Evolutionary conservation across 805 yeast species (phyloP).

Genomic region (Vanderwaltozyma yarrowii): DNA sequence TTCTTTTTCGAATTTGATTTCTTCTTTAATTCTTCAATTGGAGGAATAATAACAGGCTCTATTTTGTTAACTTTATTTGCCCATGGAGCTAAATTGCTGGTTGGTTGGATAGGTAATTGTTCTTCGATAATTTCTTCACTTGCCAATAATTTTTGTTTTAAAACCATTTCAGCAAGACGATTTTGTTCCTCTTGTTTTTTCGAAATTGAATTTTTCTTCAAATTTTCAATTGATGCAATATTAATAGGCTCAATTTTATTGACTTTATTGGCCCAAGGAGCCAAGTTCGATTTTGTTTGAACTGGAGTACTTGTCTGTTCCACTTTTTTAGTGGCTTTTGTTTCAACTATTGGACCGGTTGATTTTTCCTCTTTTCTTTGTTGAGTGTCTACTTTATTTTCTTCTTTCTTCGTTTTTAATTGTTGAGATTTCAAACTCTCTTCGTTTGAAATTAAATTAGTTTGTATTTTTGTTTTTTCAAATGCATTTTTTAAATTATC

Average conservation of each 20-base stretch:
- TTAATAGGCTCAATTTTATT: conserved; percentile 8
- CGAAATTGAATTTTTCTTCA: conserved; percentile 11
- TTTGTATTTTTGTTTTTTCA: too few species aligned
- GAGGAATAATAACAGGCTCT: conserved; percentile 12
- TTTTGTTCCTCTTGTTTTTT: conserved; percentile 5
- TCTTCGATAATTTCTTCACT: conserved; percentile 8
- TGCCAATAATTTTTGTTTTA: conserved; percentile 4
- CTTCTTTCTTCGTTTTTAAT: too few species aligned
- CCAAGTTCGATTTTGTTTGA: conserved; percentile 5
- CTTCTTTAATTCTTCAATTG: conserved; percentile 9
- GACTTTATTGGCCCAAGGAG: conserved; percentile 24
- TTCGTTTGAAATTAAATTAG: too few species aligned
- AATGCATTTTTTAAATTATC: too few species aligned
- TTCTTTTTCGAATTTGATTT: conserved; percentile 11
- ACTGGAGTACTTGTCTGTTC: too few species aligned
- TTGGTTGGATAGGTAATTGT: conserved; percentile 6
- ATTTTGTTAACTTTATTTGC: conserved; percentile 14
- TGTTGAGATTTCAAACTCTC: too few species aligned
- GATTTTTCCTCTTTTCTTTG: too few species aligned
- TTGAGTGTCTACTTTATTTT: too few species aligned
- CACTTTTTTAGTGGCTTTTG: too few species aligned
- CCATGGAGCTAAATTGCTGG: conserved; percentile 23
- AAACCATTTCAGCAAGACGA: conserved; percentile 1
- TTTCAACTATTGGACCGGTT: too few species aligned
- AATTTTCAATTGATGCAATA: conserved; percentile 10